These are phyloP conservation scores for Geotrichum ghanense DNA, from an alignment of 805 yeast genomes.

Conservation along the genomic window DNA sequence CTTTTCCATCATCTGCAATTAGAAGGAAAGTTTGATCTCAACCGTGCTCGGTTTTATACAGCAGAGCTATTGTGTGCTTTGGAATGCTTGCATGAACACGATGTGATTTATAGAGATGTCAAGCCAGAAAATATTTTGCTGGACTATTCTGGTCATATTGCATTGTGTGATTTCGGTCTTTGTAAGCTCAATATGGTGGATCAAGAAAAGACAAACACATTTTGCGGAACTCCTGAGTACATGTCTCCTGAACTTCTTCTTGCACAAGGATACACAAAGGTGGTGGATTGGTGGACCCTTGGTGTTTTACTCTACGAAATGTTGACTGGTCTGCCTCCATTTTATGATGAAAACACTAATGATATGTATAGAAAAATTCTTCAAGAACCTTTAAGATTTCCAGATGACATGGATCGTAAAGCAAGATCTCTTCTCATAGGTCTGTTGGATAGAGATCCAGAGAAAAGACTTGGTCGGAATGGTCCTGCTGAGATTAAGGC, in stretches of 20 bases:
- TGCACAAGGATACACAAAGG: conserved; percentile 89
- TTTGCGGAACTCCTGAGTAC: conserved; percentile 97
- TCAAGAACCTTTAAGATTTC: conserved; percentile 81
- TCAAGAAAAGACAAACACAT: conserved; percentile 77
- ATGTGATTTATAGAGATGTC: conserved; percentile 89
- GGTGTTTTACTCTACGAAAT: conserved; percentile 90
- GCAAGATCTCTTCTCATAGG: conserved; percentile 72
- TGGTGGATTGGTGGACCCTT: conserved; percentile 98
- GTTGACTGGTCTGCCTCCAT: conserved; percentile 96
- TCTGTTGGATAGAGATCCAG: conserved; percentile 76
- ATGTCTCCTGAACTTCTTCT: conserved; percentile 87
- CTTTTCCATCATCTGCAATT: conserved; percentile 87
- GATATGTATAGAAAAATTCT: conserved; percentile 90
- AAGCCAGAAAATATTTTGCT: conserved; percentile 92
- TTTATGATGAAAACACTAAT: conserved; percentile 86
- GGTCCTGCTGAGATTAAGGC: conserved; percentile 78
- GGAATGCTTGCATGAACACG: conserved; percentile 80
- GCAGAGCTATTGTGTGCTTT: conserved; percentile 90
- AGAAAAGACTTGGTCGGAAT: conserved; percentile 57
- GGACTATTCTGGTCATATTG: conserved; percentile 96
- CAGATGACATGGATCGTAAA: conserved; percentile 74
- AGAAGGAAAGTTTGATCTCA: conserved; percentile 79
- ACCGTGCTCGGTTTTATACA: conserved; percentile 84
- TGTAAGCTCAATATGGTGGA: conserved; percentile 92
- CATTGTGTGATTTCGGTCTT: conserved; percentile 92